These are phyloP conservation scores for Lodderomyces orthopsilosis DNA, from an alignment of 1,139 yeast species.

Conservation along the genomic window DNA sequence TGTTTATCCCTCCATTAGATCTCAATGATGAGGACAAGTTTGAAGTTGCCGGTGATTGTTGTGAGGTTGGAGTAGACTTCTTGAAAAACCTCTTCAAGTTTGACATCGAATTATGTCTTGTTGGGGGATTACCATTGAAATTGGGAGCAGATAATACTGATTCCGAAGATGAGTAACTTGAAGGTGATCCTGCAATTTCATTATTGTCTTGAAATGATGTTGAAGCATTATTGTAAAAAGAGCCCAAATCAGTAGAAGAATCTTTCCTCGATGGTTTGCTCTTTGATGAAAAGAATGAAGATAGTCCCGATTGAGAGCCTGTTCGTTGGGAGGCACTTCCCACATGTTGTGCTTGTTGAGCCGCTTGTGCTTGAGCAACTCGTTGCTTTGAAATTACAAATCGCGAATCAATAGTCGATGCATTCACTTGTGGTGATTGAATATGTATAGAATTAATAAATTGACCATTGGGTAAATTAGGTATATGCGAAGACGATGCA, in stretches of 20 bases:
- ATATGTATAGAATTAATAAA: constrained; percentile 60
- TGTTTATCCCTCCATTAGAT: constrained; percentile 16
- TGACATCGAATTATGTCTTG: constrained; percentile 70
- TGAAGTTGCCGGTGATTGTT: constrained; percentile 26
- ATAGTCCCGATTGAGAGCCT: constrained; percentile 50
- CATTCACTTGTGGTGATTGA: constrained; percentile 62
- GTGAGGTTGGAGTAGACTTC: constrained; percentile 36
- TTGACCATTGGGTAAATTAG: constrained; percentile 52
- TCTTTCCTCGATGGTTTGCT: constrained; percentile 28
- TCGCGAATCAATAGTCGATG: constrained; percentile 62
- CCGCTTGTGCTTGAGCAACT: constrained; percentile 54
- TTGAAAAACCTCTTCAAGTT: constrained; percentile 64
- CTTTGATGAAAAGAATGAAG: constrained; percentile 39
- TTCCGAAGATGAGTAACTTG: constrained; percentile 39
- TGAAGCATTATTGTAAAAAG: constrained; percentile 37
- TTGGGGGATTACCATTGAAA: constrained; percentile 7
- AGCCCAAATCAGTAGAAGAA: constrained; percentile 46
- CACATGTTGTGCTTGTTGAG: constrained; percentile 22
- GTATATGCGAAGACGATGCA: constrained; percentile 26
- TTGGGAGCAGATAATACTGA: constrained; percentile 23
- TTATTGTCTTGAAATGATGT: constrained; percentile 22
- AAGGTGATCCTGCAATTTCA: constrained; percentile 34
- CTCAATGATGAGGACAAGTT: constrained; percentile 43
- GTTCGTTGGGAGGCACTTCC: constrained; percentile 31
- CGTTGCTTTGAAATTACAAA: constrained; percentile 72